Evolutionary conservation across 371 early-diverging fungal species (phyloP).

Genomic region (Encephalitozoon cuniculi): DNA sequence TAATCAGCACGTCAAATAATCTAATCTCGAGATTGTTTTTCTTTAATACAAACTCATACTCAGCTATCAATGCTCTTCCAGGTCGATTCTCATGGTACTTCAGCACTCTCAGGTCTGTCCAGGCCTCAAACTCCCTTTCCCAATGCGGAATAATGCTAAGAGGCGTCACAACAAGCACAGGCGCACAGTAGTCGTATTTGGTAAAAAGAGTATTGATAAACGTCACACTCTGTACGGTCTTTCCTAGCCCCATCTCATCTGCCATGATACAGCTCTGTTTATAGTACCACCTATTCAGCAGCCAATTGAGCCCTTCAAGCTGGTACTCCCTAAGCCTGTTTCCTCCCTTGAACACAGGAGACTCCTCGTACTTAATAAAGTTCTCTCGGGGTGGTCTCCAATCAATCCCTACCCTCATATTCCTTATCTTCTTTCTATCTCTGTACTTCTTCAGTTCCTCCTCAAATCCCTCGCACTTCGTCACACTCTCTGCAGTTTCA

Average conservation of each 20-base stretch:
- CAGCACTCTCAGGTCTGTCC: slow-evolving; percentile 82
- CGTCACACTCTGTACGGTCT: slow-evolving; percentile 90
- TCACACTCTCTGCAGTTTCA: slow-evolving; percentile 69
- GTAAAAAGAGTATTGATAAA: slow-evolving; percentile 76
- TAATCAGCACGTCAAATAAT: slow-evolving; percentile 82
- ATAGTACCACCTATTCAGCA: slow-evolving; percentile 87
- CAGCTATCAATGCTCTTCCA: slow-evolving; percentile 69
- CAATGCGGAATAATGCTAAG: slow-evolving; percentile 93
- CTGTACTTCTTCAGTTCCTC: slow-evolving; percentile 58
- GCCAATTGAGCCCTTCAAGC: slow-evolving; percentile 89
- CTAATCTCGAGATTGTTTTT: slow-evolving; percentile 66
- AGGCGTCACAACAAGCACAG: slow-evolving; percentile 86
- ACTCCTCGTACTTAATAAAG: slow-evolving; percentile 43
- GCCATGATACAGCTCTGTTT: slow-evolving; percentile 93
- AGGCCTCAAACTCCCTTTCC: slow-evolving; percentile 78
- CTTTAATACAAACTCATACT: slow-evolving; percentile 67
- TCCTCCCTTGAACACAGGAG: slow-evolving; percentile 39
- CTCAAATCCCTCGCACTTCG: slow-evolving; percentile 60
- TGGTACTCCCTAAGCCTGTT: slow-evolving; percentile 80
- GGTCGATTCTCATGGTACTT: slow-evolving; percentile 76
- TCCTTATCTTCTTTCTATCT: slow-evolving; percentile 42
- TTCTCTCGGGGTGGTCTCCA: slow-evolving; percentile 58
- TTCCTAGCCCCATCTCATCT: slow-evolving; percentile 98
- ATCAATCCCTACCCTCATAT: slow-evolving; percentile 41
- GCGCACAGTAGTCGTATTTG: slow-evolving; percentile 70